A percentile compares a stretch with the other conserved stretches of the same genome.
These are phyloP conservation scores for Pseudomonodictys pantanalensis DNA, from an alignment of 495 filamentous ascomycete genomes.

Conservation along the genomic window DNA sequence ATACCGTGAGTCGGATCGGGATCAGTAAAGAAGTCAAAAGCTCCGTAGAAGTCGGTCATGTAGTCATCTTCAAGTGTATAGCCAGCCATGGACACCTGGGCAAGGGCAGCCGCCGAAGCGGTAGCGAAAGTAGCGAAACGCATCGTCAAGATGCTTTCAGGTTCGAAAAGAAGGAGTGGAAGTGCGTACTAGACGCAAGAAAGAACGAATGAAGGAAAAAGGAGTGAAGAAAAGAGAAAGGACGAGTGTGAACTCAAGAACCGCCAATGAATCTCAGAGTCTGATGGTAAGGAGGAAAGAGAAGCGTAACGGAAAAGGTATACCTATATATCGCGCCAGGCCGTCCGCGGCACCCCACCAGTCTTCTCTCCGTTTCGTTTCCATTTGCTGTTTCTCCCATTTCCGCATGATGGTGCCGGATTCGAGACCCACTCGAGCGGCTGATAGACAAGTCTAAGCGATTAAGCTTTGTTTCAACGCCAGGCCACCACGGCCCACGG, in stretches of 20 bases:
- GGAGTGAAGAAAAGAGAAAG: neutral
- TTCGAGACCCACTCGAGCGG: conserved; percentile 14
- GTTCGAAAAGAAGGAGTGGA: conserved; percentile 10
- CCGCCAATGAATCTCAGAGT: neutral
- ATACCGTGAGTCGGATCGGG: conserved; percentile 40
- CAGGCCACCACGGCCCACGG: conserved; percentile 4
- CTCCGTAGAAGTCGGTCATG: conserved; percentile 51
- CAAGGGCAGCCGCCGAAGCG: conserved; percentile 46
- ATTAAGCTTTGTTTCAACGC: conserved; percentile 29
- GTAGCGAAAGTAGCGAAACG: conserved; percentile 45
- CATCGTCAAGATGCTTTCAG: conserved; percentile 41
- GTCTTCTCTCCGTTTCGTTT: conserved; percentile 11
- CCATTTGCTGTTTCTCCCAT: conserved; percentile 13
- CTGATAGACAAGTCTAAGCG: conserved; percentile 15
- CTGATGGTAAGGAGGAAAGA: too few species aligned
- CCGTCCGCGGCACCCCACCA: neutral
- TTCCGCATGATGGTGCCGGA: too few species aligned
- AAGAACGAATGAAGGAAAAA: conserved; percentile 10
- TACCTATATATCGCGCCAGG: conserved; percentile 18
- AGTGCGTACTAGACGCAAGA: conserved; percentile 25
- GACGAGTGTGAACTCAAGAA: neutral
- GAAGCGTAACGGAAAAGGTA: neutral
- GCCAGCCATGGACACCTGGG: conserved; percentile 45
- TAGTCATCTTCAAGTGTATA: conserved; percentile 51
- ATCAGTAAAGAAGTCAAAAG: conserved; percentile 50